phyloP scores from a whole-genome alignment of 441 rosid genomes.

The Macaranga tanarius region DNA sequence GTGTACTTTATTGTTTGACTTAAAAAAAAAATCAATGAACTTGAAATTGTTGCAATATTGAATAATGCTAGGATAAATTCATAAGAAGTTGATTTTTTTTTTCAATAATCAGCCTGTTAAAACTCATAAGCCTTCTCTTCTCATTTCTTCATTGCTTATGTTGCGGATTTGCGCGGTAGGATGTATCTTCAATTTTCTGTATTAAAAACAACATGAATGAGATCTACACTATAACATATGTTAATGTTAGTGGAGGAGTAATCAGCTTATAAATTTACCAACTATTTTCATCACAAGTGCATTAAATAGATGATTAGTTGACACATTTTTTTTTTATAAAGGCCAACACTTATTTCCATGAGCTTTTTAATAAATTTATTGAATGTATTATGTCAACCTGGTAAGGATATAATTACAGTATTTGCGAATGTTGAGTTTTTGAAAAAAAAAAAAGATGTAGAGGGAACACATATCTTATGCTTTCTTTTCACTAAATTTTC shows the following conservation, averaged over 20 bases:
- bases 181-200: no score
- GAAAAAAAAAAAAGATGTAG: neutral
- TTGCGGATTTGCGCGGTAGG: no score
- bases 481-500: neutral
- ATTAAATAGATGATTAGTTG: neutral
- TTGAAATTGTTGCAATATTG: no score
- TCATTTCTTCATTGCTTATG: no score
- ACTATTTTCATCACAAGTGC: neutral
- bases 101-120: constrained; percentile 1
- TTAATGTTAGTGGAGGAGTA: no score
- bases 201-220: no score
- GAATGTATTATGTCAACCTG: neutral
- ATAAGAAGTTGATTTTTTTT: neutral
- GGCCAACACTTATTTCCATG: neutral
- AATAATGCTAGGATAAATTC: neutral
- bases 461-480: neutral
- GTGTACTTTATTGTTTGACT: no score
- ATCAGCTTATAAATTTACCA: neutral
- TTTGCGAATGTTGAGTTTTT: no score
- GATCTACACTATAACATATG: no score
- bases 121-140: no score
- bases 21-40: no score
- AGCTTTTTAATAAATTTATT: constrained; percentile 4
- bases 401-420: neutral
- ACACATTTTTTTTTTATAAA: neutral